These are phyloP conservation scores for Fraxinus xanthoxyloides DNA, from an alignment of 305 asterid genomes.

Conservation along the genomic window DNA sequence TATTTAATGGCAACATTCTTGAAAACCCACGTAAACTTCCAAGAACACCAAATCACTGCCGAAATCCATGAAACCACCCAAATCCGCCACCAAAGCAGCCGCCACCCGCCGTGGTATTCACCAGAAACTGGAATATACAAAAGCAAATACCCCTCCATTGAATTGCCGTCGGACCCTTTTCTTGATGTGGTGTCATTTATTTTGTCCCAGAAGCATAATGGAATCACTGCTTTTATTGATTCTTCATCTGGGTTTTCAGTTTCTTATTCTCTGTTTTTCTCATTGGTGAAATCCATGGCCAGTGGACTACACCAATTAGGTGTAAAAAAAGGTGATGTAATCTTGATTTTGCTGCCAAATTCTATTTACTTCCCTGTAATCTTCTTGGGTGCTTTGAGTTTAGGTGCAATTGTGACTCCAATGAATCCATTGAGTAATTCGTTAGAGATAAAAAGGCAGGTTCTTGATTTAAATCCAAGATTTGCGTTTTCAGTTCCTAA, in stretches of 20 bases:
- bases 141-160: slow-evolving; percentile 52
- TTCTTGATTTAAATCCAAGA: slow-evolving; percentile 46
- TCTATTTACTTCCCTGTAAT: slow-evolving; percentile 57
- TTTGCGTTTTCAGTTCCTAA: slow-evolving; percentile 42
- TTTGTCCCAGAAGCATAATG: slow-evolving; percentile 60
- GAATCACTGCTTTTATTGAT: slow-evolving; percentile 59
- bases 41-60: slow-evolving; percentile 4
- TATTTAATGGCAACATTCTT: slow-evolving; percentile 31
- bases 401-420: slow-evolving; percentile 64
- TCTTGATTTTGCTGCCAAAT: slow-evolving; percentile 58
- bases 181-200: slow-evolving; percentile 68
- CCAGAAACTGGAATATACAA: slow-evolving; percentile 60
- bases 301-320: slow-evolving; percentile 63
- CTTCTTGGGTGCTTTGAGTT: slow-evolving; percentile 60
- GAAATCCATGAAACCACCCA: background rate
- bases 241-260: slow-evolving; percentile 57
- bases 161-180: slow-evolving; percentile 55
- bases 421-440: slow-evolving; percentile 64
- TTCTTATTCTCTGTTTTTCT: slow-evolving; percentile 44
- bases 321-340: slow-evolving; percentile 59
- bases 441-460: slow-evolving; percentile 57
- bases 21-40: slow-evolving; percentile 31
- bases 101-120: slow-evolving; percentile 51
- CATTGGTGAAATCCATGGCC: slow-evolving; percentile 66
- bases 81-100: slow-evolving; percentile 7